These are phyloP conservation scores for Symbiodinium natans DNA, from an alignment of 73 alveolate species.

Conservation along the genomic window DNA sequence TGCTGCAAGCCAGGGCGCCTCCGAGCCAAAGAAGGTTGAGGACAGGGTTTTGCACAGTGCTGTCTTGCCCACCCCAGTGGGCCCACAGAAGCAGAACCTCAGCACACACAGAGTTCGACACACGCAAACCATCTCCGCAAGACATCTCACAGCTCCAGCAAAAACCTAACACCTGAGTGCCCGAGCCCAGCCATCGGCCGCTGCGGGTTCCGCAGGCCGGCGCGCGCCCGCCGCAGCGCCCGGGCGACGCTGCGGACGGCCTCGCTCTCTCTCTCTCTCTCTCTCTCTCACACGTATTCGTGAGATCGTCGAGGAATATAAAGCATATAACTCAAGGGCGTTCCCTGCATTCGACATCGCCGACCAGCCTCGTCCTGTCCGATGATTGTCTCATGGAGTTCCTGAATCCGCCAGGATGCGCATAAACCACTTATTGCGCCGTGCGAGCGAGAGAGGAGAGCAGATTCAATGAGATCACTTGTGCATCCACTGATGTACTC, in stretches of 20 bases:
- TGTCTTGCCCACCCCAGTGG: constrained; percentile 93
- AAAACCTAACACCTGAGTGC: too few relatives aligned
- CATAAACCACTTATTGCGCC: background rate
- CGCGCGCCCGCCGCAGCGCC: constrained; percentile 82
- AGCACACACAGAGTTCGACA: background rate
- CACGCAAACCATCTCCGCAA: too few relatives aligned
- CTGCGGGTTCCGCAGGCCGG: constrained; percentile 79
- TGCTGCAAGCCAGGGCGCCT: constrained; percentile 10
- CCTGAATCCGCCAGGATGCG: background rate
- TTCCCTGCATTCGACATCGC: background rate
- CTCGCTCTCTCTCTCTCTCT: background rate
- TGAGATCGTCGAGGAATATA: background rate
- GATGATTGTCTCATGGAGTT: constrained; percentile 72
- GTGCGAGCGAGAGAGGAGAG: too few relatives aligned
- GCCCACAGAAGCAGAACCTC: constrained; percentile 82
- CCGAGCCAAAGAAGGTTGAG: constrained; percentile 58
- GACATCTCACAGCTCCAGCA: background rate
- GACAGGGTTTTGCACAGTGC: constrained; percentile 89
- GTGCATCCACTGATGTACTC: too few relatives aligned
- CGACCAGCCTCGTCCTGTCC: constrained; percentile 58
- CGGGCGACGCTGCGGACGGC: constrained; percentile 76
- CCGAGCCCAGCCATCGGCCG: constrained; percentile 82
- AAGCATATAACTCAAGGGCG: background rate
- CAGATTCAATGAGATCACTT: too few relatives aligned
- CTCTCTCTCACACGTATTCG: too few relatives aligned